Conservation (phyloP, 2,329 filamentous ascomycete genomes). For the Talaromyces sp. region DNA sequence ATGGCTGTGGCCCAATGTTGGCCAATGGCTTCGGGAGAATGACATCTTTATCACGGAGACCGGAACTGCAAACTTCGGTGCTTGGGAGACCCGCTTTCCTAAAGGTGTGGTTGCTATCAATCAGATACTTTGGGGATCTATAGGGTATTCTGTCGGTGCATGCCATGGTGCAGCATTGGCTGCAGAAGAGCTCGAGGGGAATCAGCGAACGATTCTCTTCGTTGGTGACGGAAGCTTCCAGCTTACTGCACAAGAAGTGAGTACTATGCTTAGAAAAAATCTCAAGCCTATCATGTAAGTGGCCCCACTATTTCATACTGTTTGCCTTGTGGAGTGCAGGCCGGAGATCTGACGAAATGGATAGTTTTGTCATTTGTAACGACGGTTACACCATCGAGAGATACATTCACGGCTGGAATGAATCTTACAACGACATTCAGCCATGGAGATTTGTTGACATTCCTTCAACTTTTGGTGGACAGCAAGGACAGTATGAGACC, state of each 20-base stretch:
- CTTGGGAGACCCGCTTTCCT: conserved; percentile 51
- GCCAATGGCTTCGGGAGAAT: conserved; percentile 48
- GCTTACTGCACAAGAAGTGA: conserved; percentile 64
- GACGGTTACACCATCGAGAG: conserved; percentile 83
- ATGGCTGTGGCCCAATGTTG: conserved; percentile 48
- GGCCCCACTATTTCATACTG: neutral
- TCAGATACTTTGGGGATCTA: conserved; percentile 57
- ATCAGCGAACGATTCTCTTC: conserved; percentile 53
- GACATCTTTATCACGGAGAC: conserved; percentile 60
- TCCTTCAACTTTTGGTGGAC: conserved; percentile 63
- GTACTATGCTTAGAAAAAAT: conserved; percentile 60
- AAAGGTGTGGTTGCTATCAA: conserved; percentile 48
- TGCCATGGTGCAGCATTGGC: conserved; percentile 57
- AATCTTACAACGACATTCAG: conserved; percentile 72
- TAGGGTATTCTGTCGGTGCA: conserved; percentile 60
- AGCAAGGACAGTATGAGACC: conserved; percentile 54
- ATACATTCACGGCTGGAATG: conserved; percentile 76
- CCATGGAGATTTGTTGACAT: conserved; percentile 69
- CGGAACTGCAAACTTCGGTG: conserved; percentile 56
- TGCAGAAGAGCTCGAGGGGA: conserved; percentile 28
- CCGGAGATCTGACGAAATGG: conserved; percentile 2
- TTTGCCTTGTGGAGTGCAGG: neutral
- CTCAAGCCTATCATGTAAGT: conserved; percentile 69
- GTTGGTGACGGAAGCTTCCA: conserved; percentile 65
- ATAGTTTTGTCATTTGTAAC: conserved; percentile 71